phyloP scores from a whole-genome alignment of 1,284 basidiomycete species.

The Ceraceosorus guamensis region DNA sequence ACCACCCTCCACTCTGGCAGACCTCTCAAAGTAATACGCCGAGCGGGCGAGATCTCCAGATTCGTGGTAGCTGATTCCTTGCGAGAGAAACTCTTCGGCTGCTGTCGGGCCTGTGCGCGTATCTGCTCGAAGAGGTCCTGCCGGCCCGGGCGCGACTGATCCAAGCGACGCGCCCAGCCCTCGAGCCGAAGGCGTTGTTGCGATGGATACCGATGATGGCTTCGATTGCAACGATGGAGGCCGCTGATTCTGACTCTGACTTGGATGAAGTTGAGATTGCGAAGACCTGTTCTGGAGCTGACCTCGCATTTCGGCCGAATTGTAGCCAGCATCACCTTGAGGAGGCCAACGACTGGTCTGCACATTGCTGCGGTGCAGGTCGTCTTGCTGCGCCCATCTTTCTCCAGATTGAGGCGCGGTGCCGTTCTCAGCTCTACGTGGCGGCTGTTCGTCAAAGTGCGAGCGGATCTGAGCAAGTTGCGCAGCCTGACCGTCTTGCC shows the following conservation, averaged over 20 bases:
- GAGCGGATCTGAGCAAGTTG: too few relatives aligned
- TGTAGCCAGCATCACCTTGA: too few relatives aligned
- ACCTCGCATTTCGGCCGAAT: too few relatives aligned
- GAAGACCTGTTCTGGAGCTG: too few relatives aligned
- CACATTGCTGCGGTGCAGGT: neutral
- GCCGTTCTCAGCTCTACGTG: neutral
- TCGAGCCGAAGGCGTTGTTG: too few relatives aligned
- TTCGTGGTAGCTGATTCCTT: conserved; percentile 73
- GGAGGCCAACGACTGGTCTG: neutral
- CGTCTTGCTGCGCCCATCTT: neutral
- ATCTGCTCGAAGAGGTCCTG: neutral
- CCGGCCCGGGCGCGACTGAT: neutral
- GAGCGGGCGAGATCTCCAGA: conserved; percentile 66
- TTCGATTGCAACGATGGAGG: neutral
- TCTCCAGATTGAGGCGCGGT: neutral
- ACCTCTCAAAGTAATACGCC: conserved; percentile 70
- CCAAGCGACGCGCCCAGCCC: neutral
- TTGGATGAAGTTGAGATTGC: too few relatives aligned
- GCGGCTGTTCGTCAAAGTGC: too few relatives aligned
- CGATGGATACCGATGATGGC: neutral
- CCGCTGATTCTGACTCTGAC: neutral
- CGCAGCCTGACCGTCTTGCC: too few relatives aligned
- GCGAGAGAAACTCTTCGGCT: conserved; percentile 36
- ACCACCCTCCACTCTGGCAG: conserved; percentile 67
- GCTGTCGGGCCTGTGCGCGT: conserved; percentile 5